Evolutionary conservation across 176 grass and related monocot species (phyloP).

Genomic region (Neostapfia colusana): DNA sequence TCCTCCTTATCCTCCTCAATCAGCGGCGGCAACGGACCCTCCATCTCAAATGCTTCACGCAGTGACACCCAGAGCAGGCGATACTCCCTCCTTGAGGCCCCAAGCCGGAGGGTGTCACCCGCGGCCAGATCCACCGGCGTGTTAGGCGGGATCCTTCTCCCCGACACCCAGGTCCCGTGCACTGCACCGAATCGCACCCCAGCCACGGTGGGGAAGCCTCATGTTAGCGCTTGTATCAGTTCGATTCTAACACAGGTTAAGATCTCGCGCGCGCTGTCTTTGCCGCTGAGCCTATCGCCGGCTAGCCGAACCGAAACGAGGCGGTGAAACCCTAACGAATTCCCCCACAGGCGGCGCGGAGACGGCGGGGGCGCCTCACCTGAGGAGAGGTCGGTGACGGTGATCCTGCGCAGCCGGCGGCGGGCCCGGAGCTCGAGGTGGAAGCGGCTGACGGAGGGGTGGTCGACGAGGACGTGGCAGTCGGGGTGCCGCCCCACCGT

Average conservation of each 20-base stretch:
- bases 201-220: neutral
- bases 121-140: constrained; percentile 50
- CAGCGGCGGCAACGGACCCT: constrained; percentile 60
- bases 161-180: constrained; percentile 91
- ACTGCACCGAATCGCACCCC: constrained; percentile 44
- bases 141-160: constrained; percentile 63
- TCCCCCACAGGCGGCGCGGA: too few species aligned
- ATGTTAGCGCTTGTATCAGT: neutral
- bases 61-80: constrained; percentile 77
- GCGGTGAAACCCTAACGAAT: neutral
- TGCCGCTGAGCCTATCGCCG: too few species aligned
- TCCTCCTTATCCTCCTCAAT: constrained; percentile 74
- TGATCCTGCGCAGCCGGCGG: constrained; percentile 50
- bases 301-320: neutral
- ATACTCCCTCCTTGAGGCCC: constrained; percentile 73
- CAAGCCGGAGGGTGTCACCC: constrained; percentile 66
- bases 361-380: too few species aligned
- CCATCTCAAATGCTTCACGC: constrained; percentile 64
- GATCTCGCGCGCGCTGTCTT: neutral
- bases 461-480: constrained; percentile 77
- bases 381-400: constrained; percentile 70
- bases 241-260: neutral
- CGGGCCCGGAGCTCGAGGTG: constrained; percentile 57
- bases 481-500: constrained; percentile 74
- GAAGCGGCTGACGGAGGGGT: constrained; percentile 92